A percentile compares a stretch with the other conserved stretches of the same genome.
Conservation (phyloP, 177 flowering plant genomes). For the Vitis hybrid region DNA sequence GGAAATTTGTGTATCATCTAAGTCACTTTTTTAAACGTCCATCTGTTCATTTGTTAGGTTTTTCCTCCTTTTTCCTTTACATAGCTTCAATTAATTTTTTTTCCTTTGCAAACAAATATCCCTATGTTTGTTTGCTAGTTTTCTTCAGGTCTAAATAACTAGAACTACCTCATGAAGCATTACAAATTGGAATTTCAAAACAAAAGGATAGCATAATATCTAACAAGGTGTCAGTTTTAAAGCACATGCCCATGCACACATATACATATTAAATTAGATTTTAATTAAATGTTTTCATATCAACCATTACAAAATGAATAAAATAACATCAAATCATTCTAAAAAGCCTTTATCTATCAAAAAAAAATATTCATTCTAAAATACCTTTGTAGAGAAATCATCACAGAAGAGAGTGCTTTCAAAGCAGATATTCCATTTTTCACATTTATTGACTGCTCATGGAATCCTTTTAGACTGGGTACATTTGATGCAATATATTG, state of each 20-base stretch:
- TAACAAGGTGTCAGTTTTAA: neutral
- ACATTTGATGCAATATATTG: constrained; percentile 74
- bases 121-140: no score
- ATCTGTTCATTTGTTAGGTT: no score
- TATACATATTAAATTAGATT: no score
- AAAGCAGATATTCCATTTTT: constrained; percentile 57
- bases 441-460: constrained; percentile 43
- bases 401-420: constrained; percentile 76
- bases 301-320: neutral
- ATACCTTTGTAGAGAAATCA: constrained; percentile 84
- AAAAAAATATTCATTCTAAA: neutral
- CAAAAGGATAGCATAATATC: neutral
- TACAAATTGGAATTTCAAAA: no score
- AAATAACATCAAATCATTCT: neutral
- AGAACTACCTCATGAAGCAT: no score
- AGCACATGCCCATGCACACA: no score
- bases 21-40: no score
- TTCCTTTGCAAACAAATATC: no score
- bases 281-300: neutral
- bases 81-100: no score
- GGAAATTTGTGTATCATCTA: no score
- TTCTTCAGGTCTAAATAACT: no score
- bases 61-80: no score
- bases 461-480: constrained; percentile 67
- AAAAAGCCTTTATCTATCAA: constrained; percentile 48